Base-by-base conservation (phyloP, 2,329 filamentous ascomycete genomes). In the Penicillium sclerotigenum region DNA sequence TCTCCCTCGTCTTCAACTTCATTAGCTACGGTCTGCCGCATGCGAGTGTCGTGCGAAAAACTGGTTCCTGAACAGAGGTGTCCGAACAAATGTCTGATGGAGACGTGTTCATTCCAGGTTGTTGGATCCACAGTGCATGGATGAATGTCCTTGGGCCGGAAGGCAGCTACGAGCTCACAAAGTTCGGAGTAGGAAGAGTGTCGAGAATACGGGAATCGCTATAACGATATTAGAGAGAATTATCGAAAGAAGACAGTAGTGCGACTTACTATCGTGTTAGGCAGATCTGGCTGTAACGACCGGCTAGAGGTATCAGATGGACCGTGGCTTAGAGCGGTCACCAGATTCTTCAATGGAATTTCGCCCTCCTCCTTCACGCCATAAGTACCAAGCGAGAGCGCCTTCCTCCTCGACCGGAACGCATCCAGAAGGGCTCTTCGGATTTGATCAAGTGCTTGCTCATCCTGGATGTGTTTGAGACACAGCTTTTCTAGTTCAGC, bases 101-200 rank as follows among this genome's bases (percentile, higher is more conserved):
- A 87, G 8, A 86, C 73, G 7, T 75, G 73, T 58, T 85, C 77
- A 28, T 76, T 75, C 91, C 91, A 97, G 1, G 75, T 75, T 0
- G 72, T 65, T 16, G 81, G 73, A 58, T 90, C 81, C 1, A 88
- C 84, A 0, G 91, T 96, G 67, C 91, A 96, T 0, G 92, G 91
- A 77, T 88, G 89, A 2, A 97, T 78, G 64, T 97, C 91, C 43
- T 76, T 83, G 0, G 91, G 91, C 28, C 77, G 82, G 64, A 97
- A 89, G 0, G 80, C 78, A 3, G 78, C 70, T 1, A 96, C 79
- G 0, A 97, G 75, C 51, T 85, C 75, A 60, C 90, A 88, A 3
- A 96, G 81, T 69, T 97, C 93, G 0, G 79, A 77, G 58, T 94
- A 93, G 0, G 90, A 96, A 0, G 93, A 95, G 71, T 97, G 93